These are phyloP conservation scores for Chenopodium album DNA, from an alignment of 148 eudicot species.

Conservation along the genomic window DNA sequence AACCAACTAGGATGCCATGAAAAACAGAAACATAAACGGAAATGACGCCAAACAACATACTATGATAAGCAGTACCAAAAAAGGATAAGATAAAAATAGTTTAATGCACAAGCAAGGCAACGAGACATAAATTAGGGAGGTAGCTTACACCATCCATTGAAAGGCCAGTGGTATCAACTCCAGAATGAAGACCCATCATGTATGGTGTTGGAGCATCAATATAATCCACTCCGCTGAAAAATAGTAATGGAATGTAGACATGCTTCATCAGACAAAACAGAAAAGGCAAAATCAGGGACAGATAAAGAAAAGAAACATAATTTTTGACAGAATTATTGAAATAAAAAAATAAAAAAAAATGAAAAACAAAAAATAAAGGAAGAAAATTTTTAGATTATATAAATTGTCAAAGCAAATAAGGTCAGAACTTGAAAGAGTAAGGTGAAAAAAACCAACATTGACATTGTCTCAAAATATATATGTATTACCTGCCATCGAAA, in stretches of 20 bases:
- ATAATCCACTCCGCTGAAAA: slow-evolving; percentile 99
- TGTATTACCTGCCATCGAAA: slow-evolving; percentile 92
- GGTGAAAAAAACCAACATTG: background rate
- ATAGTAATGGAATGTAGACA: slow-evolving; percentile 98
- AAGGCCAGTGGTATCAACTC: slow-evolving; percentile 89
- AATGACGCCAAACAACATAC: background rate
- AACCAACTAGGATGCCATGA: background rate
- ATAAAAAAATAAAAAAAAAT: too few relatives aligned
- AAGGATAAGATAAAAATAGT: background rate
- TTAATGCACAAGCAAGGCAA: slow-evolving; percentile 9
- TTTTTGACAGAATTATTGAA: background rate
- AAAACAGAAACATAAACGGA: background rate
- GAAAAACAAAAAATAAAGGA: background rate
- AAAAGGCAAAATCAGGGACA: slow-evolving; percentile 42
- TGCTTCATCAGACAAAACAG: slow-evolving; percentile 73
- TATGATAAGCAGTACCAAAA: background rate
- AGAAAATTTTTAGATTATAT: background rate
- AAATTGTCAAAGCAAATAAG: background rate
- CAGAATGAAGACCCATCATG: slow-evolving; percentile 99
- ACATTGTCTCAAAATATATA: slow-evolving; percentile 2
- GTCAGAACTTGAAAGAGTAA: background rate
- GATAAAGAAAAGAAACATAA: background rate
- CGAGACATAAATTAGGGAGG: background rate
- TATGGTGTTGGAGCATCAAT: slow-evolving; percentile 99
- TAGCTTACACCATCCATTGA: slow-evolving; percentile 95